phyloP scores from a whole-genome alignment of 108 stramenopile genomes.

The Fistulifera solaris region DNA sequence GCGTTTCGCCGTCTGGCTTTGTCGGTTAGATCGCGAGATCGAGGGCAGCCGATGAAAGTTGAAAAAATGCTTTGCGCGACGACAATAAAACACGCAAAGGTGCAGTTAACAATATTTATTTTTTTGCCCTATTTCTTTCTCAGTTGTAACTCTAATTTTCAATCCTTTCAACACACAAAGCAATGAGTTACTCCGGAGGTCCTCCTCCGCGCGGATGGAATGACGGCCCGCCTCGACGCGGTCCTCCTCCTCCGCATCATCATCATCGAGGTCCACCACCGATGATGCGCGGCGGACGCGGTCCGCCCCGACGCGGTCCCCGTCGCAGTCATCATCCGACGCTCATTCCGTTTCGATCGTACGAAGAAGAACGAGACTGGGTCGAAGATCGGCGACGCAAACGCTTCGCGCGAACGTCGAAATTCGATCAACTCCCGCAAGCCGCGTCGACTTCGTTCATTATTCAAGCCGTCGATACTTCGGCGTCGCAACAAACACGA shows the following conservation, averaged over 20 bases:
- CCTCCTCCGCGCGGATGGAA: no score
- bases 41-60: no score
- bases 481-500: conserved; percentile 73
- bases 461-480: neutral
- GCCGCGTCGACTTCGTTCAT: neutral
- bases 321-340: conserved; percentile 21
- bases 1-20: no score
- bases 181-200: no score
- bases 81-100: no score
- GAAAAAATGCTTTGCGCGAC: no score
- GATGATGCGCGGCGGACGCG: neutral
- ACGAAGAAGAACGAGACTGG: conserved; percentile 77
- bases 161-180: no score
- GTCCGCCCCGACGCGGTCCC: neutral
- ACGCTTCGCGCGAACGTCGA: conserved; percentile 43
- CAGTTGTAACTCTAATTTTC: no score
- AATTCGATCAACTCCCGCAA: conserved; percentile 61
- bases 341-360: conserved; percentile 41
- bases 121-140: no score
- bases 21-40: no score
- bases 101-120: no score
- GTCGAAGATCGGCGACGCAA: conserved; percentile 70
- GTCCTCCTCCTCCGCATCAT: conserved; percentile 2
- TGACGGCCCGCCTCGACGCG: neutral
- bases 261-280: neutral